These are phyloP conservation scores for Tillandsia leiboldiana DNA, from an alignment of 176 grass and related monocot genomes.

Conservation along the genomic window DNA sequence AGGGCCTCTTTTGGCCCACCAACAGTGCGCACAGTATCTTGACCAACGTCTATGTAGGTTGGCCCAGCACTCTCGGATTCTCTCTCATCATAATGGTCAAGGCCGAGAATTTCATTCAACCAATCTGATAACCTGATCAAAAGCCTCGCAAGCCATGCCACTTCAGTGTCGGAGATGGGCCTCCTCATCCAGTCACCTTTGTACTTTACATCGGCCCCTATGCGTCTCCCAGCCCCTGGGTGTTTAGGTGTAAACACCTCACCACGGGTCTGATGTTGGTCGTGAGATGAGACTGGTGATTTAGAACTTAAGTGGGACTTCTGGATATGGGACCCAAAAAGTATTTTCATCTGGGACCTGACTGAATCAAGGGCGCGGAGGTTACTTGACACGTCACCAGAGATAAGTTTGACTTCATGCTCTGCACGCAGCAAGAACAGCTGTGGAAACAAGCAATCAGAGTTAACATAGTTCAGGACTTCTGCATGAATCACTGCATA, in stretches of 20 bases:
- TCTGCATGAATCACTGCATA: neutral
- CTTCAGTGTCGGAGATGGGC: slow-evolving; percentile 60
- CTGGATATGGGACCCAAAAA: slow-evolving; percentile 42
- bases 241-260: slow-evolving; percentile 70
- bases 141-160: slow-evolving; percentile 67
- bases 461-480: slow-evolving; percentile 14
- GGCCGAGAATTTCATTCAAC: slow-evolving; percentile 41
- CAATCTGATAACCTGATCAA: slow-evolving; percentile 57
- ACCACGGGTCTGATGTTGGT: slow-evolving; percentile 21
- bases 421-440: slow-evolving; percentile 59
- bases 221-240: slow-evolving; percentile 32
- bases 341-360: slow-evolving; percentile 32
- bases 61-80: slow-evolving; percentile 9
- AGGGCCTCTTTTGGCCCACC: slow-evolving; percentile 43
- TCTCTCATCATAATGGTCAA: slow-evolving; percentile 19
- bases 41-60: slow-evolving; percentile 32
- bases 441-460: slow-evolving; percentile 20
- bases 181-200: slow-evolving; percentile 81
- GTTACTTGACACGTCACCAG: slow-evolving; percentile 37
- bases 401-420: slow-evolving; percentile 48
- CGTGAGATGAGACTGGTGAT: slow-evolving; percentile 7
- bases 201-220: slow-evolving; percentile 45
- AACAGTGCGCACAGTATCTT: slow-evolving; percentile 27
- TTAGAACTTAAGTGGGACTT: neutral
- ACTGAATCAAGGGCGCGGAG: slow-evolving; percentile 43